Conservation (phyloP, 2,329 filamentous ascomycete genomes). For the Karstenula rhodostoma region DNA sequence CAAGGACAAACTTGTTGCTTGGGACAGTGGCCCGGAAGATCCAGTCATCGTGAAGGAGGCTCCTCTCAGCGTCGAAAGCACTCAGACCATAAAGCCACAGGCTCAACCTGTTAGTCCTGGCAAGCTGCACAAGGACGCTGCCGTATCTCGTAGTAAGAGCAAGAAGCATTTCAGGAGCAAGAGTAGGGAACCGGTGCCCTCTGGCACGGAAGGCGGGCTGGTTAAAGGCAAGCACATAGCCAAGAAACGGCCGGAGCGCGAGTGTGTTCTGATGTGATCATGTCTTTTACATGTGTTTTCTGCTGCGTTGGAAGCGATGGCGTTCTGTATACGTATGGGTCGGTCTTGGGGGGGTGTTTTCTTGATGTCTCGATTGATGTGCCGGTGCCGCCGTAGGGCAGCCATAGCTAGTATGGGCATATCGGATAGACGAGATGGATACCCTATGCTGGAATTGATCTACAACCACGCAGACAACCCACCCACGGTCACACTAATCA, state of each 20-base stretch:
- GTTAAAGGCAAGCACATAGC: conserved; percentile 40
- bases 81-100: conserved; percentile 18
- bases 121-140: conserved; percentile 36
- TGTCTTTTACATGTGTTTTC: not conserved
- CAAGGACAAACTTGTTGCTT: conserved; percentile 49
- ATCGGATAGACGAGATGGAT: conserved; percentile 39
- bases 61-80: conserved; percentile 24
- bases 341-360: not conserved
- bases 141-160: conserved; percentile 38
- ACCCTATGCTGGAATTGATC: conserved; percentile 22
- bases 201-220: conserved; percentile 27
- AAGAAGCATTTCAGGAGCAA: conserved; percentile 48
- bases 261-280: conserved; percentile 54
- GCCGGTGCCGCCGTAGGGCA: not conserved
- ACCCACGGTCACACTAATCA: conserved; percentile 19
- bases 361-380: not conserved
- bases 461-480: conserved; percentile 21
- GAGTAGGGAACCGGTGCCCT: conserved; percentile 48
- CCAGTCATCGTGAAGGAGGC: conserved; percentile 39
- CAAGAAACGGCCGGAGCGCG: conserved; percentile 50
- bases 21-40: conserved; percentile 34
- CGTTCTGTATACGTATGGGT: conserved; percentile 13
- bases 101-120: conserved; percentile 16
- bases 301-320: conserved; percentile 12
- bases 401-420: not conserved